Conservation (phyloP, 1,139 yeast species). For the Zygosaccharomyces pseudobailii region DNA sequence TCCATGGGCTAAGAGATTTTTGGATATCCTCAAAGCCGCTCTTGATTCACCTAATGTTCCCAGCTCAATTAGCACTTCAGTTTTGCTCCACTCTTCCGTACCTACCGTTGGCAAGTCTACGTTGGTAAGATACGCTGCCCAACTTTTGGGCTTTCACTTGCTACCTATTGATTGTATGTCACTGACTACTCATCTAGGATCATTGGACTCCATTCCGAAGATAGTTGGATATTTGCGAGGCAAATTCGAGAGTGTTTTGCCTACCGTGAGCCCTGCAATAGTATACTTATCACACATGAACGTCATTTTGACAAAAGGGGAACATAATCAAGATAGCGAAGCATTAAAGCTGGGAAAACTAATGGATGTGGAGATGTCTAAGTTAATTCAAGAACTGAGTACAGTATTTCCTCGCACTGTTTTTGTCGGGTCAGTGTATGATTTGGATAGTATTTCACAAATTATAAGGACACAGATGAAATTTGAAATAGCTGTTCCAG, state of each 20-base stretch:
- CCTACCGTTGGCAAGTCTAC: constrained; percentile 79
- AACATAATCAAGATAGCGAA: constrained; percentile 53
- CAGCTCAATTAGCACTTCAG: constrained; percentile 50
- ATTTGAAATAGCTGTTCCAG: constrained; percentile 71
- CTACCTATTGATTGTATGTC: constrained; percentile 66
- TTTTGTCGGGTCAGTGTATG: constrained; percentile 66
- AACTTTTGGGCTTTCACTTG: constrained; percentile 61
- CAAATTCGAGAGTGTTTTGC: constrained; percentile 58
- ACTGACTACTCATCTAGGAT: constrained; percentile 43
- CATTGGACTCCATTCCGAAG: constrained; percentile 70
- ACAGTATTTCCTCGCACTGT: constrained; percentile 40
- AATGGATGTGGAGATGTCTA: constrained; percentile 54
- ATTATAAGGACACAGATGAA: constrained; percentile 63
- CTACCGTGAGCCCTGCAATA: constrained; percentile 37
- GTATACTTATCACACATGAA: constrained; percentile 72
- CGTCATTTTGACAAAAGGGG: constrained; percentile 61
- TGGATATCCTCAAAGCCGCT: constrained; percentile 47
- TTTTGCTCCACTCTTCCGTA: constrained; percentile 62
- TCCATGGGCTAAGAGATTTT: constrained; percentile 49
- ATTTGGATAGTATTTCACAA: constrained; percentile 65
- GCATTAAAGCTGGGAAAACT: constrained; percentile 39
- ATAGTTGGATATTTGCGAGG: constrained; percentile 77
- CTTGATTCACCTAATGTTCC: constrained; percentile 33
- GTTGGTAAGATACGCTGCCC: constrained; percentile 51
- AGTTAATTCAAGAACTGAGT: constrained; percentile 54